Base-by-base conservation (phyloP, 225 moss, liverwort and hornwort genomes). In the Physcomitrellopsis africana region DNA sequence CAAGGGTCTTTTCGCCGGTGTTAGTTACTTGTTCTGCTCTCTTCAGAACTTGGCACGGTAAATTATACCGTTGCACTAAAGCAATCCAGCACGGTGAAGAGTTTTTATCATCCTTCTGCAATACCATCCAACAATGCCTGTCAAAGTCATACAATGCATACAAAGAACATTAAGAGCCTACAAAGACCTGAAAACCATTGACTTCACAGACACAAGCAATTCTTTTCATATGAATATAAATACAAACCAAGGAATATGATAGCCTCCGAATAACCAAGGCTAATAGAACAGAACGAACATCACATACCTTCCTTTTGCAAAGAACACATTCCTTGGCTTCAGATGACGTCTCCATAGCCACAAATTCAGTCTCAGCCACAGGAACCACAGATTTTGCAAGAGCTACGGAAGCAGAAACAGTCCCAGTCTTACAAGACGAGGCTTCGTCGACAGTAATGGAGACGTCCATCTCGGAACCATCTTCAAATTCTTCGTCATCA, bases 1-100 rank as follows among this genome's bases (percentile, higher is more conserved):
- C 64, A 17, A 76, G 22, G 10, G 27, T 57, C 19, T n/a, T 16
- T 42, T 55, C 49, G 8, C 78, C 52, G 20, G 83, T 16, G 62
- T 56, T 75, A 23, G 10, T 60, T 67, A 59, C 85, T 65, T 52
- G 43, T 64, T 81, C 59, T 19, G 74, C 72, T 41, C 49, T 67
- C 24, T 54, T 69, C 29, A 91, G 29, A 53, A 86, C 74, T 32
- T 89, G 77, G 48, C 61, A 69, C 53, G 91, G 84, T 17, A 93
- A 65, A 71, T 88, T 93, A 74, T 91, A 93, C 5, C 86, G 87
- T 74, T 93, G 93, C 68, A 93, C 89, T 27, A 91, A 78, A 10
- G 89, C 93, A 77, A 93, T 93, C 93, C 93, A 93, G 59, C 93
- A 91, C 13, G 84, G 87, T 60, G 91, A 81, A 37, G 92, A 91